These are phyloP conservation scores for Oidiodendron maius DNA, from an alignment of 495 filamentous ascomycete genomes.

Conservation along the genomic window DNA sequence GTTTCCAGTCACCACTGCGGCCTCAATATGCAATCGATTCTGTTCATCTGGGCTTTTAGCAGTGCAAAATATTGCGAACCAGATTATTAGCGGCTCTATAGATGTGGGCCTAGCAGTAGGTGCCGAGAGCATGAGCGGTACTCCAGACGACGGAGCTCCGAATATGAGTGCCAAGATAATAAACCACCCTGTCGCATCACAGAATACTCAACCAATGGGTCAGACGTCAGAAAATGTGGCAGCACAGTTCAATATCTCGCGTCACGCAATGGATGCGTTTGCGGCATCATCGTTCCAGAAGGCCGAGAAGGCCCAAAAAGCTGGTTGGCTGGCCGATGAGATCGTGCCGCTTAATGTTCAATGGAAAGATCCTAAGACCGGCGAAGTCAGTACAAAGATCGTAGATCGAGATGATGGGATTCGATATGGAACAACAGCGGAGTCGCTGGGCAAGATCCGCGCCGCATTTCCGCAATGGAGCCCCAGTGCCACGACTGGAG, in stretches of 20 bases:
- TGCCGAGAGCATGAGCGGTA: constrained; percentile 71
- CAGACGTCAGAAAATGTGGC: constrained; percentile 97
- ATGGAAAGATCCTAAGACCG: constrained; percentile 76
- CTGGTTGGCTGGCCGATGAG: constrained; percentile 89
- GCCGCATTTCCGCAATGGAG: constrained; percentile 74
- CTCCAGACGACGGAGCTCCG: constrained; percentile 14
- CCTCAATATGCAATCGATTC: constrained; percentile 84
- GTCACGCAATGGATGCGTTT: constrained; percentile 75
- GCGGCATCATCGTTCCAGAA: constrained; percentile 79
- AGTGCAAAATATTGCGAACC: constrained; percentile 86
- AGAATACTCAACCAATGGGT: constrained; percentile 90
- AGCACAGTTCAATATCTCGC: constrained; percentile 73
- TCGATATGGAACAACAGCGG: constrained; percentile 80
- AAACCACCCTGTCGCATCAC: constrained; percentile 59
- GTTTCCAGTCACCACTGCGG: constrained; percentile 81
- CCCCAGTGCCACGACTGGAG: constrained; percentile 80
- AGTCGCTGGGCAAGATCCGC: constrained; percentile 75
- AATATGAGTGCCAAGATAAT: constrained; percentile 50
- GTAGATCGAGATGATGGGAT: constrained; percentile 83
- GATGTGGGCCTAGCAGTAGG: constrained; percentile 83
- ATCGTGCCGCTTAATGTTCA: constrained; percentile 78
- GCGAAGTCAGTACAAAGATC: constrained; percentile 66
- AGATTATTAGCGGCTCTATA: constrained; percentile 75
- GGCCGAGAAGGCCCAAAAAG: constrained; percentile 86
- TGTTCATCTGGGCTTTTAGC: constrained; percentile 95